Percentiles rank a stretch among this genome's conserved stretches.
phyloP scores from a whole-genome alignment of 805 yeast species.

The Yarrowia deformans region DNA sequence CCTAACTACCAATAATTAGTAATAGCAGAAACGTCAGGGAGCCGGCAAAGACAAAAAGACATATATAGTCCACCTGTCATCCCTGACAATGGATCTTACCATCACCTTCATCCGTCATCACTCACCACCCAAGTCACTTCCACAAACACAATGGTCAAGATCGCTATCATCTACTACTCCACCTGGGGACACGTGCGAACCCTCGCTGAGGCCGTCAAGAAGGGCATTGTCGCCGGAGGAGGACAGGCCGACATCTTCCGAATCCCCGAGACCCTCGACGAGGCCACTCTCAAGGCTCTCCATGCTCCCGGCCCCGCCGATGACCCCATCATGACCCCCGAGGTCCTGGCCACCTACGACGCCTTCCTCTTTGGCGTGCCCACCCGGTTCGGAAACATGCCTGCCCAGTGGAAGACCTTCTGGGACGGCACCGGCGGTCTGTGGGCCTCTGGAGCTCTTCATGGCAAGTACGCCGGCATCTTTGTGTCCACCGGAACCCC shows the following conservation, averaged over 20 bases:
- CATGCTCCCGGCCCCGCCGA: conserved; percentile 63
- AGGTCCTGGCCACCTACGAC: conserved; percentile 67
- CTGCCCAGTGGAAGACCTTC: conserved; percentile 77
- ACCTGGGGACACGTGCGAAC: conserved; percentile 77
- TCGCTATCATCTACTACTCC: conserved; percentile 82
- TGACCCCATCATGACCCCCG: conserved; percentile 59
- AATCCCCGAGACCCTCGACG: conserved; percentile 77
- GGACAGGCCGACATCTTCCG: conserved; percentile 75
- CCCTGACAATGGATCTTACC: background rate
- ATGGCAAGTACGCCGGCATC: conserved; percentile 77
- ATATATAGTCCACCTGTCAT: conserved; percentile 3
- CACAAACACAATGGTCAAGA: conserved; percentile 51
- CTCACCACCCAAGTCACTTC: background rate
- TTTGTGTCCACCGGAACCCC: conserved; percentile 74
- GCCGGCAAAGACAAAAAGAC: background rate
- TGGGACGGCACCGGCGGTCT: conserved; percentile 79
- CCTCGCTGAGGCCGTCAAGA: conserved; percentile 71
- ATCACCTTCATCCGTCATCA: background rate
- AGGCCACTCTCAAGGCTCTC: conserved; percentile 65
- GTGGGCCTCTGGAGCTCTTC: conserved; percentile 74
- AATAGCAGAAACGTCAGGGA: conserved; percentile 1
- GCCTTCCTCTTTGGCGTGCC: conserved; percentile 81
- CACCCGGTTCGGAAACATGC: conserved; percentile 76
- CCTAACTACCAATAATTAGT: conserved; percentile 4
- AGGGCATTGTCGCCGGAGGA: conserved; percentile 75